Conservation (phyloP, 352 stramenopile genomes). For the Halophytophthora polymorphica region DNA sequence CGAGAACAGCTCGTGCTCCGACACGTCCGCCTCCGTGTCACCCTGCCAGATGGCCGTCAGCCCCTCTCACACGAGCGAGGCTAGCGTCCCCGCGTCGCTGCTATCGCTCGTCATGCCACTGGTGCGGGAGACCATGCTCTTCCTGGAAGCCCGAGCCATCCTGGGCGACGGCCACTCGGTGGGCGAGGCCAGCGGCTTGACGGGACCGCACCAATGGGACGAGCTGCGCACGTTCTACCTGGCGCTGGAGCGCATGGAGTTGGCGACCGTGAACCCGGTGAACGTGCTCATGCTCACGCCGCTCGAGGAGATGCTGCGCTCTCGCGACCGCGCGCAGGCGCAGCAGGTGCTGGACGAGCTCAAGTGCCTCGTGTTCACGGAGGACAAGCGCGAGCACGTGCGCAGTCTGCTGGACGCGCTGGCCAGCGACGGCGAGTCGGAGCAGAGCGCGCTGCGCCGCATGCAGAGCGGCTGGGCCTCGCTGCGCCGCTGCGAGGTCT, state of each 20-base stretch:
- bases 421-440: conserved; percentile 20
- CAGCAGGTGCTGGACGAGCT: conserved; percentile 55
- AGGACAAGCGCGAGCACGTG: conserved; percentile 63
- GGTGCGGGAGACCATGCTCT: conserved; percentile 61
- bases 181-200: conserved; percentile 36
- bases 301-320: conserved; percentile 45
- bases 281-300: conserved; percentile 50
- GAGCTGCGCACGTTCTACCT: conserved; percentile 56
- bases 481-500: conserved; percentile 38
- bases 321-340: conserved; percentile 25
- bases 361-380: conserved; percentile 48
- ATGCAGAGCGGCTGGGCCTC: conserved; percentile 30
- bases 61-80: conserved; percentile 18
- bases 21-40: conserved; percentile 14
- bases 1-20: conserved; percentile 32
- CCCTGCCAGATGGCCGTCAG: conserved; percentile 18
- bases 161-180: conserved; percentile 32
- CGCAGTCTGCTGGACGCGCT: conserved; percentile 53
- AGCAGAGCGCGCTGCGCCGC: conserved; percentile 5
- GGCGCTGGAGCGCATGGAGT: conserved; percentile 48
- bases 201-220: conserved; percentile 39
- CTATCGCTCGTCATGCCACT: conserved; percentile 59
- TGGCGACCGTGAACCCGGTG: conserved; percentile 50
- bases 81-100: conserved; percentile 38
- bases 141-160: conserved; percentile 51